Evolutionary conservation across 192 early-diverging fungal species (phyloP), one percentile per base, ranked within the genome.

Genomic region (Rhizophagus clarus): DNA sequence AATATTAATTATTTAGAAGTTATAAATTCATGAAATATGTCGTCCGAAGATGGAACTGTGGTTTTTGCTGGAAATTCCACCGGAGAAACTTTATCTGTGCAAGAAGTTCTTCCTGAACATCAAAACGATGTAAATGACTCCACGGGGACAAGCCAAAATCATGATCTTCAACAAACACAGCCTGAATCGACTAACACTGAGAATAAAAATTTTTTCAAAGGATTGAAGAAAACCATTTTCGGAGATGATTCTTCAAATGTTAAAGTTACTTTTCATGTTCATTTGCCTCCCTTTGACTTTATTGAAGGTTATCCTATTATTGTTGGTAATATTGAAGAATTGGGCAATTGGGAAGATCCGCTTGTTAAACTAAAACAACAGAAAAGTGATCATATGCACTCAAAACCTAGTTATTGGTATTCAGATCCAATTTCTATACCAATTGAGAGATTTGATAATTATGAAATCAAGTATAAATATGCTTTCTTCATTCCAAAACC

Each of bases 201-300:
- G 9, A 24, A 24, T n/a, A 24, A 24, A 61, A 8, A 0, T 61
- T 24, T 61, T 24, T n/a, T n/a, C 61, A 61, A 61, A 7, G 37
- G 37, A 61, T 61, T 2, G 17, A 24, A n/a, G 17, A 10, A n/a
- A n/a, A 61, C 5, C 17, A 8, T 61, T 20, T 61, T 61, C 3
- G 15, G 3, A 6, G 17, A 20, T n/a, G n/a, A 45, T 26, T 0
- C 9, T 17, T 7, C 5, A 61, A 61, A 8, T 29, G 12, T 72
- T 22, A 72, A 72, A 29, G 26, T 72, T 28, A 15, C n/a, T 28
- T 72, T 72, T 51, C 71, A 51, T 72, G 71, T 28, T 15, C 40
- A 72, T 29, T 47, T 72, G 4, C 71, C 71, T 12, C 11, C 15
- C 8, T 8, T 6, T 11, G n/a, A 49, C 4, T 20, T 29, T 29